Conservation (phyloP, 106 monocot species). For the Allium sativum region DNA sequence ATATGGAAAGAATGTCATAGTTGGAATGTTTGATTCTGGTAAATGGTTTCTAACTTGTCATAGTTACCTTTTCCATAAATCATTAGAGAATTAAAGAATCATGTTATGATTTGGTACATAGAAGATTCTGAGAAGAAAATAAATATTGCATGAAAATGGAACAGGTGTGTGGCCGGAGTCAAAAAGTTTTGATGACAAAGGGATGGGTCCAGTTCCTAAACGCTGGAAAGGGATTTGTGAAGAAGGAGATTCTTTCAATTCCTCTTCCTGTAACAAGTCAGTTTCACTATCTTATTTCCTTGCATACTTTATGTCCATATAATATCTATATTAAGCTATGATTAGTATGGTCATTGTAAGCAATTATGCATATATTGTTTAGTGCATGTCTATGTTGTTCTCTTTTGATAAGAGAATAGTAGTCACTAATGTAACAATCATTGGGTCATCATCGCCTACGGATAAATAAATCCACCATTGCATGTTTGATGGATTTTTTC, state of each 20-base stretch:
- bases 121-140: neutral
- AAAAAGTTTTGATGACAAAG: constrained; percentile 64
- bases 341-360: neutral
- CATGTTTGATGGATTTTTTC: too few relatives aligned
- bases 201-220: constrained; percentile 51
- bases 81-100: too few relatives aligned
- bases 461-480: too few relatives aligned
- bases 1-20: constrained; percentile 47
- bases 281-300: neutral
- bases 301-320: too few relatives aligned
- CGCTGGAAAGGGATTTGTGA: constrained; percentile 77
- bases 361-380: neutral
- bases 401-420: too few relatives aligned
- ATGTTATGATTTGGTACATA: neutral
- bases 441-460: too few relatives aligned
- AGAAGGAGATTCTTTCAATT: constrained; percentile 63
- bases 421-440: too few relatives aligned
- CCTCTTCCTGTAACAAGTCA: constrained; percentile 78
- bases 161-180: constrained; percentile 95
- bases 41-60: neutral
- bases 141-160: neutral
- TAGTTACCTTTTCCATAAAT: too few relatives aligned
- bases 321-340: neutral
- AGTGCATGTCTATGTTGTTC: neutral
- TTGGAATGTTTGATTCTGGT: constrained; percentile 92